Base-by-base conservation (phyloP, 192 early-diverging fungal species). In the Coemansia sp. region DNA sequence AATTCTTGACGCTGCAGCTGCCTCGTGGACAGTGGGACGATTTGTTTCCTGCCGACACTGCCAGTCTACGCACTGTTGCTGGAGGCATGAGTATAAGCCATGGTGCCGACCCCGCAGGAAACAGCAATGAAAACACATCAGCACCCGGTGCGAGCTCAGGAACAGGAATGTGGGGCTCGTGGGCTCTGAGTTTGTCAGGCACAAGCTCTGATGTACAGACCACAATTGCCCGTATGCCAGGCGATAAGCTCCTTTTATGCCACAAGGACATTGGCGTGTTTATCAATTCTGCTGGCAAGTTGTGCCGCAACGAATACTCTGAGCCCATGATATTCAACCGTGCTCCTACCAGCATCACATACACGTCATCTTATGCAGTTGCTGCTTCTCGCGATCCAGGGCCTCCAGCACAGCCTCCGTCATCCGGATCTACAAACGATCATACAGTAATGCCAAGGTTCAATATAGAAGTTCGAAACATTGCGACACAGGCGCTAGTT, bases 381-480 rank as follows among this genome's bases (percentile, higher is more conserved):
- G 66, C 76, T 2, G 61, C 69, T 4, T 70, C 65, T 20, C 35
- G 35, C 10, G 55, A 63, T 18, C 2, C 52, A 12, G 54, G 42
- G 6, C 36, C 57, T 18, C 35, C 15, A 14, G 8, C 52, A 30
- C 21, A 43, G n/a, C 48, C 53, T 20, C 51, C 42, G 6, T 12
- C 43, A 14, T 49, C 43, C 0, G 35, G 46, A 6, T 35, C 53
- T 5, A 6, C 23, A 18, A n/a, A 36, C 21, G 26, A 33, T 15
- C 23, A 20, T 13, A 6, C 19, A 11, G 52, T 21, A 14, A 16
- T 37, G 9, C 42, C 42, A 18, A n/a, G 21, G 21, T 61, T 63
- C 35, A 79, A 87, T 35, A 83, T 98, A 0, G 91, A 94, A 63
- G 89, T 98, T 13, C 83, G 91, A 59, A 93, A 90, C 45, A 85